A percentile compares a stretch with the other conserved stretches of the same genome.
These are phyloP conservation scores for Mixia osmundae DNA, from an alignment of 1,284 basidiomycete species.

Conservation along the genomic window DNA sequence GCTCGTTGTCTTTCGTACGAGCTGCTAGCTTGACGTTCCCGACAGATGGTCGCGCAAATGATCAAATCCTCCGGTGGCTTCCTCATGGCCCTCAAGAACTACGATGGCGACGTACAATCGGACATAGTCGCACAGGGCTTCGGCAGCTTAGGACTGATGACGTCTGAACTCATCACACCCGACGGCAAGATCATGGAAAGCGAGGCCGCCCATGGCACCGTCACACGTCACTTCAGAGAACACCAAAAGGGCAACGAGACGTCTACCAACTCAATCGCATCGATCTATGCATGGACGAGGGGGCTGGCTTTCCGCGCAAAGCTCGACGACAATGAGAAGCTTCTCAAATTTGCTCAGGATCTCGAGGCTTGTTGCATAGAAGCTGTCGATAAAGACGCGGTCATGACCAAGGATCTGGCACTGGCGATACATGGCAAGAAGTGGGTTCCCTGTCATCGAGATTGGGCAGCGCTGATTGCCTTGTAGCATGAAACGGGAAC, in stretches of 20 bases:
- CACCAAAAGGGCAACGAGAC: slow-evolving; percentile 75
- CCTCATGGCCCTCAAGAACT: slow-evolving; percentile 86
- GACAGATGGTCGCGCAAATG: slow-evolving; percentile 79
- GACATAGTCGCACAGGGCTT: slow-evolving; percentile 52
- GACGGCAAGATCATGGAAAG: slow-evolving; percentile 76
- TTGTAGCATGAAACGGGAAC: slow-evolving; percentile 49
- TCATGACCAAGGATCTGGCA: slow-evolving; percentile 43
- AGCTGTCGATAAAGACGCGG: slow-evolving; percentile 11
- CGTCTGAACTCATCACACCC: slow-evolving; percentile 83
- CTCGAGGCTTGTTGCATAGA: slow-evolving; percentile 63
- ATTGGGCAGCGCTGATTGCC: neutral
- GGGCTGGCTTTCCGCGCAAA: slow-evolving; percentile 82
- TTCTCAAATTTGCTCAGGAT: slow-evolving; percentile 50
- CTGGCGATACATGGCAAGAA: slow-evolving; percentile 80
- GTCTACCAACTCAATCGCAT: slow-evolving; percentile 87
- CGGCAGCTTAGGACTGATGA: slow-evolving; percentile 94
- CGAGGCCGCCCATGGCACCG: slow-evolving; percentile 44
- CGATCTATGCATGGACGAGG: slow-evolving; percentile 96
- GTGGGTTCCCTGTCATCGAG: slow-evolving; percentile 3
- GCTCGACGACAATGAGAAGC: slow-evolving; percentile 57
- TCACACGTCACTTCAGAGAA: slow-evolving; percentile 65
- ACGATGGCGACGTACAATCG: slow-evolving; percentile 67
- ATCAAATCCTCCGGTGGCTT: slow-evolving; percentile 94
- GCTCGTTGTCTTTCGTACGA: neutral
- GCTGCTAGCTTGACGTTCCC: neutral